Base-by-base conservation (phyloP, 805 yeast species). In the Nakazawaea laoshanensis region DNA sequence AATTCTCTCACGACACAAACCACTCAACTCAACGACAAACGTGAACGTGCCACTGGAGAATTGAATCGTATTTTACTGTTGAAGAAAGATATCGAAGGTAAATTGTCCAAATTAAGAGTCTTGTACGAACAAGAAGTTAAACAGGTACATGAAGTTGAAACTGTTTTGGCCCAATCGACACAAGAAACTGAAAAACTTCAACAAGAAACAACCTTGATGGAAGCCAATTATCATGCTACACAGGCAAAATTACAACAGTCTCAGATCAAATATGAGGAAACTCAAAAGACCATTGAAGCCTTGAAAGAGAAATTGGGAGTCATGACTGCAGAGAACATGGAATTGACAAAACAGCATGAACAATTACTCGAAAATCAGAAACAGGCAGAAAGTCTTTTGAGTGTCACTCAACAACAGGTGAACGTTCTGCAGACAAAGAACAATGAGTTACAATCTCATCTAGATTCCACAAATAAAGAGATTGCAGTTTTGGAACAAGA, bases 91-190 rank as follows among this genome's bases (percentile, higher is more conserved):
- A 81, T 87, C 39, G 83, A 82, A 47, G 49, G 64, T n/a, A 84
- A 84, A 56, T 66, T 92, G 42, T 55, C 66, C 17, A 69, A 67
- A 37, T 64, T 88, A 45, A 71, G 84, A 44, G 61, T 72, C 1
- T 70, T 82, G 7, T 87, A 87, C 49, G 88, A 86, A 24, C 70
- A 70, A 37, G 96, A 89, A 52, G 82, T 79, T 5, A 65, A 72
- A 41, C 84, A 79, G 50, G 86, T 82, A 19, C 74, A 74, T 39
- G 74, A 77, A 40, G 81, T 84, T 25, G 89, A 87, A 53, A 54
- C 66, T 9, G 65, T 69, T 24, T 63, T 86, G 42, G 54, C 57
- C n/a, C 56, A 66, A 6, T 71, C 87, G 1, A 73, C 67, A 29
- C 65, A 63, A 34, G 95, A 87, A 48, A 68, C 79, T 5, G 86